These are phyloP conservation scores for Aethionema arabicum DNA, from an alignment of 345 rosid genomes.

Conservation along the genomic window DNA sequence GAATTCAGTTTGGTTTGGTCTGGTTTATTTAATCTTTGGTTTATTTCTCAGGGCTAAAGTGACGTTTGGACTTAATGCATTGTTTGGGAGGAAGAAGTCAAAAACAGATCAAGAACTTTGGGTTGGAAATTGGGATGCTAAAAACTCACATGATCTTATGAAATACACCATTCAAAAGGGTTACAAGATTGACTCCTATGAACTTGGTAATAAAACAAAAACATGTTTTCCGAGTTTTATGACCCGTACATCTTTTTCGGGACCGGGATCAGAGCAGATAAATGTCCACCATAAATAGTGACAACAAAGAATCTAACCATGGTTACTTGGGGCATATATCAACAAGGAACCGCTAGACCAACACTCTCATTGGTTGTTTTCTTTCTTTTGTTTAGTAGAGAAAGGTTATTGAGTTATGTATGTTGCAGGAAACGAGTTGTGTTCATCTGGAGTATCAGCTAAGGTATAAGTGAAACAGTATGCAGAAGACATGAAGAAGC, in stretches of 20 bases:
- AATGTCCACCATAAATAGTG: too few relatives aligned
- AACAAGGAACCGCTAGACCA: too few relatives aligned
- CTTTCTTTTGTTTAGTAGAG: too few relatives aligned
- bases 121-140: slow-evolving; percentile 47
- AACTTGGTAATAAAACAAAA: too few relatives aligned
- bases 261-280: too few relatives aligned
- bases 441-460: slow-evolving; percentile 50
- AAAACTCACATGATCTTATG: slow-evolving; percentile 51
- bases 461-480: slow-evolving; percentile 42
- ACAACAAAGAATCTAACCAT: too few relatives aligned
- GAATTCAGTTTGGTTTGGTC: background rate
- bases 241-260: too few relatives aligned
- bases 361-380: too few relatives aligned
- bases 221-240: too few relatives aligned
- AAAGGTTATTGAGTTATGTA: background rate
- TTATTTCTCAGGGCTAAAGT: slow-evolving; percentile 37
- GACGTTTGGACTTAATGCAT: slow-evolving; percentile 55
- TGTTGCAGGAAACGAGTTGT: slow-evolving; percentile 55
- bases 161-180: slow-evolving; percentile 47
- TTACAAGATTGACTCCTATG: slow-evolving; percentile 58
- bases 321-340: too few relatives aligned
- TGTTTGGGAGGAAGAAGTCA: slow-evolving; percentile 39
- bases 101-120: slow-evolving; percentile 19
- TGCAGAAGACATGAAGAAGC: slow-evolving; percentile 38
- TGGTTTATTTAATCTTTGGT: background rate